Evolutionary conservation across 148 eudicot genomes (phyloP).

Genomic region (Rhododendron molle): DNA sequence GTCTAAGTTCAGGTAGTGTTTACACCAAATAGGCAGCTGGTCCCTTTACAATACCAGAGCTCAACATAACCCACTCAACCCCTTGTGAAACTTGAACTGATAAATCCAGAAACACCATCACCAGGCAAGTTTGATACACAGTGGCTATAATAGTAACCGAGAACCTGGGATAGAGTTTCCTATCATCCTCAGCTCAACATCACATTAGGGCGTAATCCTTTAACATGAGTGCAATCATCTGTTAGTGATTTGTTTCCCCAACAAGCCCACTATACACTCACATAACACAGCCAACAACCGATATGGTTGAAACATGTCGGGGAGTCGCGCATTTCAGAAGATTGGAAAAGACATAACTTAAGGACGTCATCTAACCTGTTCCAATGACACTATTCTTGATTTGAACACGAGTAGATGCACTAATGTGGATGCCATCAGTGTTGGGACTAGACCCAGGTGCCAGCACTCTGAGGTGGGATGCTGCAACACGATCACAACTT

Average conservation of each 20-base stretch:
- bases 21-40: background rate
- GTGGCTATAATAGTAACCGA: background rate
- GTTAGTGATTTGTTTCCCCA: background rate
- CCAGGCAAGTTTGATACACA: background rate
- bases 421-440: slow-evolving; percentile 94
- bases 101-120: background rate
- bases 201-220: background rate
- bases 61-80: background rate
- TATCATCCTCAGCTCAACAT: background rate
- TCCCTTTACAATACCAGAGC: background rate
- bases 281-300: background rate
- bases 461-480: slow-evolving; percentile 36
- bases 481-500: slow-evolving; percentile 37
- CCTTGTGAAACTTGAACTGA: background rate
- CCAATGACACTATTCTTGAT: slow-evolving; percentile 41
- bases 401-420: slow-evolving; percentile 54
- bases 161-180: background rate
- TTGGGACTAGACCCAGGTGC: slow-evolving; percentile 88
- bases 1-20: background rate
- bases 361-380: slow-evolving; percentile 52
- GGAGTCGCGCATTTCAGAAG: background rate
- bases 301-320: background rate
- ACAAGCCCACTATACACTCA: background rate
- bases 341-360: background rate
- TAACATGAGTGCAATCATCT: background rate